Percentiles rank a stretch among this genome's conserved stretches.
Evolutionary conservation across 352 stramenopile species (phyloP).

Genomic region (Pythium chondricola): DNA sequence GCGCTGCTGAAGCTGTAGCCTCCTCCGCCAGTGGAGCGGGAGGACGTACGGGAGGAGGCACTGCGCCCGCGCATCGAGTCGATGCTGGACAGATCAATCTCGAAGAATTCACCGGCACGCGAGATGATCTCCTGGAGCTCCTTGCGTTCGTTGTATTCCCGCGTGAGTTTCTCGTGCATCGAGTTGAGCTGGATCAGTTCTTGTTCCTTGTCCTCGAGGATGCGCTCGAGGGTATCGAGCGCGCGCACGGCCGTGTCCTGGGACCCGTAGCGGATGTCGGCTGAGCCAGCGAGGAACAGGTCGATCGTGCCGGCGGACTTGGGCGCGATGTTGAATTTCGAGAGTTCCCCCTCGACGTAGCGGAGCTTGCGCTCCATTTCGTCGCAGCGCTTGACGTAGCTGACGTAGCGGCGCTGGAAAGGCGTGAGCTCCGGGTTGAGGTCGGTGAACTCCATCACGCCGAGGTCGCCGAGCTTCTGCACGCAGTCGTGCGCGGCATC

Average conservation of each 20-base stretch:
- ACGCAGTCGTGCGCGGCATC: constrained; percentile 96
- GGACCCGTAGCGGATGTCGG: constrained; percentile 71
- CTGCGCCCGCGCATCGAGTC: constrained; percentile 23
- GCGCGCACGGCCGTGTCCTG: constrained; percentile 79
- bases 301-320: constrained; percentile 70
- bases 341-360: constrained; percentile 93
- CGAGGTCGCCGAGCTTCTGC: constrained; percentile 93
- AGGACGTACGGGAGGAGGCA: constrained; percentile 51
- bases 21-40: constrained; percentile 22
- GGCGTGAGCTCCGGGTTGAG: constrained; percentile 97
- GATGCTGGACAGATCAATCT: constrained; percentile 60
- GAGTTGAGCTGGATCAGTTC: constrained; percentile 96
- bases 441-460: constrained; percentile 98
- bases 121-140: constrained; percentile 82
- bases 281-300: constrained; percentile 66
- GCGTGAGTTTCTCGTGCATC: constrained; percentile 97
- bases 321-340: constrained; percentile 90
- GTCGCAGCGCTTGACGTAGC: constrained; percentile 98
- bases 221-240: constrained; percentile 92
- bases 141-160: constrained; percentile 96
- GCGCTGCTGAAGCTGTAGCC: constrained; percentile 47
- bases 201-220: constrained; percentile 95
- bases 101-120: constrained; percentile 76
- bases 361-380: constrained; percentile 98
- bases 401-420: constrained; percentile 98